Conservation (phyloP, 345 rosid genomes). For the Eucalyptus brandiana region DNA sequence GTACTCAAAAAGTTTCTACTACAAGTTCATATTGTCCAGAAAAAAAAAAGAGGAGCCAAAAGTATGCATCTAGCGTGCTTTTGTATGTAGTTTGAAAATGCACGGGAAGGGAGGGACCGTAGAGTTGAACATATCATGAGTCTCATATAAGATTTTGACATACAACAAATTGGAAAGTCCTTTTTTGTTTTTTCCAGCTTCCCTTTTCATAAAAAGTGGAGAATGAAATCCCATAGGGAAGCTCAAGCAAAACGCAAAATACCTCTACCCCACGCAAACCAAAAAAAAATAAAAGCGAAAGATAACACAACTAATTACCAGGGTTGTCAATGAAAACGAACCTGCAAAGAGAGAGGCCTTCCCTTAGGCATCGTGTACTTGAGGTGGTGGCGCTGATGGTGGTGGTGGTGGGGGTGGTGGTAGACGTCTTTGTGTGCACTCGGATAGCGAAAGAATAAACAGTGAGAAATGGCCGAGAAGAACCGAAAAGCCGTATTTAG, state of each 20-base stretch:
- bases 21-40: not conserved
- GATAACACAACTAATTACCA: not conserved
- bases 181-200: not conserved
- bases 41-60: not conserved
- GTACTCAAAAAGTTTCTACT: not conserved
- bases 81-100: not conserved
- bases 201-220: not conserved
- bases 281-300: not conserved
- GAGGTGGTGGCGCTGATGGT: not conserved
- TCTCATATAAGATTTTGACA: not conserved
- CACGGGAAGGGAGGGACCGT: not conserved
- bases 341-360: constrained; percentile 90
- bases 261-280: not conserved
- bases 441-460: constrained; percentile 48
- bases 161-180: not conserved
- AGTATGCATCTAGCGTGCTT: not conserved
- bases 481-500: constrained; percentile 34
- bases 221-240: not conserved
- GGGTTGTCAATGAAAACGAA: constrained; percentile 6
- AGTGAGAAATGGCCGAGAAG: constrained; percentile 40
- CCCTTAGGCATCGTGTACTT: constrained; percentile 51
- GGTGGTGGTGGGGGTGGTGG: not conserved
- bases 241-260: not conserved
- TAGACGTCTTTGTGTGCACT: not conserved
- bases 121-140: not conserved